Percentiles rank a stretch among this genome's conserved stretches.
These are phyloP conservation scores for Fraxinus floribunda DNA, from an alignment of 305 asterid genomes.

Conservation along the genomic window DNA sequence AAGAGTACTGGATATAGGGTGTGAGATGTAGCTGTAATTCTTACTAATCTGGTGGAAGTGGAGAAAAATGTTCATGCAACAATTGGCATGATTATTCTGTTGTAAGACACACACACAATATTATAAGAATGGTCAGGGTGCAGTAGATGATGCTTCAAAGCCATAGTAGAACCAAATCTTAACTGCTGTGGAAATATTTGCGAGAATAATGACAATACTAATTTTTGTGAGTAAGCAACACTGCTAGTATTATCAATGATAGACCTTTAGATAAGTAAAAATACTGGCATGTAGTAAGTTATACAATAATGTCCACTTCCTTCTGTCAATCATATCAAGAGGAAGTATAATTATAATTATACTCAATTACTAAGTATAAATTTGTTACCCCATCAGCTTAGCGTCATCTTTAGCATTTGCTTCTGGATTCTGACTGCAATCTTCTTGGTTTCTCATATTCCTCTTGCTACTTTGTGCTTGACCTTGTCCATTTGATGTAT, in stretches of 20 bases:
- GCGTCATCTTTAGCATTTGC: conserved; percentile 2
- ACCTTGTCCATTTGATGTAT: conserved; percentile 31
- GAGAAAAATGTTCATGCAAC: neutral
- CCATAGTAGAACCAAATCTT: neutral
- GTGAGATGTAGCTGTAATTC: neutral
- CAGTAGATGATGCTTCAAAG: neutral
- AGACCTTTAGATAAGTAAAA: conserved; percentile 12
- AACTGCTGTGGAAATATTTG: neutral
- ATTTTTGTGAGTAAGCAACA: neutral
- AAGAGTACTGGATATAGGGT: neutral
- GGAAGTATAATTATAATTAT: conserved; percentile 13
- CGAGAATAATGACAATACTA: neutral
- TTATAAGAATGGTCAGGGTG: neutral
- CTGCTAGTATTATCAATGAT: conserved; percentile 6
- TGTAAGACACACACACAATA: neutral
- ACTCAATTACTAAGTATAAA: conserved; percentile 10
- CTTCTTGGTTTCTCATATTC: conserved; percentile 9
- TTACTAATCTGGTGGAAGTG: neutral
- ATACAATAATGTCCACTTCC: conserved; percentile 1
- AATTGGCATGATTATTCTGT: neutral
- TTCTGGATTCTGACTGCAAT: conserved; percentile 15
- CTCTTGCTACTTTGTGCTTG: conserved; percentile 16
- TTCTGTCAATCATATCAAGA: conserved; percentile 10
- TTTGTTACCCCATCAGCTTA: conserved; percentile 5
- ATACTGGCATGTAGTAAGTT: conserved; percentile 7